Conservation (phyloP, 1,284 basidiomycete species). For the Pulveroboletus sp. region DNA sequence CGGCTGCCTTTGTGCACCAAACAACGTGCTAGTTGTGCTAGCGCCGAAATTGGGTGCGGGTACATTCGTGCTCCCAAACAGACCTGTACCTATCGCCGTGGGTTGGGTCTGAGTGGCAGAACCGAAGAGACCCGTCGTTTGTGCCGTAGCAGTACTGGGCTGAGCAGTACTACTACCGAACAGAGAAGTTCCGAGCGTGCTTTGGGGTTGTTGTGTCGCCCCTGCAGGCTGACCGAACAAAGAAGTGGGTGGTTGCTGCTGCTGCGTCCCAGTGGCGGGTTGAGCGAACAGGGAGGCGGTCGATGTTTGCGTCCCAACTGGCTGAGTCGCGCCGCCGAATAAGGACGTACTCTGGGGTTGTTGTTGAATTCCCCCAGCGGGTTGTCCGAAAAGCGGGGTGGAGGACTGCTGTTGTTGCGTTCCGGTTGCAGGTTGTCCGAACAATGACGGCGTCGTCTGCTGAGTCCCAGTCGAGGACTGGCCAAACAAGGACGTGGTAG, state of each 20-base stretch:
- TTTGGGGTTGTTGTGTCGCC: slow-evolving; percentile 35
- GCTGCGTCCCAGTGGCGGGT: slow-evolving; percentile 27
- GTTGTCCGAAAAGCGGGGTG: slow-evolving; percentile 29
- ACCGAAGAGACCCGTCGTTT: slow-evolving; percentile 29
- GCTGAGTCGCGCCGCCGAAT: slow-evolving; percentile 24
- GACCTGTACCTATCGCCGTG: slow-evolving; percentile 20
- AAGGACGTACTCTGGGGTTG: slow-evolving; percentile 35
- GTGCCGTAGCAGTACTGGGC: slow-evolving; percentile 17
- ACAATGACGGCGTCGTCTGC: slow-evolving; percentile 34
- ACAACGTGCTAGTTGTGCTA: slow-evolving; percentile 34
- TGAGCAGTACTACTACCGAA: slow-evolving; percentile 21
- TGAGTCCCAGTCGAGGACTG: slow-evolving; percentile 23
- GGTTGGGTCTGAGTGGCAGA: slow-evolving; percentile 30
- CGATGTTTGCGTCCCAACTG: slow-evolving; percentile 19
- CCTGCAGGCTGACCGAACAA: slow-evolving; percentile 30
- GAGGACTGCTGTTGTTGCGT: slow-evolving; percentile 25
- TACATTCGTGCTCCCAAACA: slow-evolving; percentile 35
- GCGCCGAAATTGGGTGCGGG: slow-evolving; percentile 26
- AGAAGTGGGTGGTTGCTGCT: slow-evolving; percentile 30
- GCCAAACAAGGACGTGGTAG: slow-evolving; percentile 28
- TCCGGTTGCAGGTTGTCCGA: slow-evolving; percentile 37
- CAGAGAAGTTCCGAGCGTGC: slow-evolving; percentile 35
- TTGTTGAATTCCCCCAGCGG: slow-evolving; percentile 29
- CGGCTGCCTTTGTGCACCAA: slow-evolving; percentile 42
- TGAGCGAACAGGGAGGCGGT: slow-evolving; percentile 41